Base-by-base conservation (phyloP, 2,329 filamentous ascomycete genomes). In the Claviceps lovelessii region DNA sequence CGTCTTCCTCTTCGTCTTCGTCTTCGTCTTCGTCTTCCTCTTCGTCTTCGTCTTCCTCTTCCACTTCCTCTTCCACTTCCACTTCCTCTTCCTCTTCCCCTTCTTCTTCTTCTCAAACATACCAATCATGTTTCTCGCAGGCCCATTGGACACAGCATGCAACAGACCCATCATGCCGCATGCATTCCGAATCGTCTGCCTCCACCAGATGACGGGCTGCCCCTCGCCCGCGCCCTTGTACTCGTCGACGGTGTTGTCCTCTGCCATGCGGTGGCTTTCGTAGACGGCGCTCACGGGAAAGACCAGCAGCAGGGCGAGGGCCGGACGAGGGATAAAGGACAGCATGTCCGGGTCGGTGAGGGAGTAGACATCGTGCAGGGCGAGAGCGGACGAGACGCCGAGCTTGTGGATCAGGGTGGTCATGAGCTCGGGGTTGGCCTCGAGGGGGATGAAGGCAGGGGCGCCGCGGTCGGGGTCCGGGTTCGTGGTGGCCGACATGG, bases 161-260 rank as follows among this genome's bases (percentile, higher is more conserved):
- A 97, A 68, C 33, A 97, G 71, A 0, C 87, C 93, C 74, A 96
- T 95, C 48, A 95, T 73, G 0, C 91, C 91, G 68, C 91, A 97
- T 0, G 91, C 89, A 67, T 97, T 95, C 57, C 86, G 80, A 63
- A 97, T 96, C 0, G 90, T 97, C 73, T 97, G 91, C 62, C 82
- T 86, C 77, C 90, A 97, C 93, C 91, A 98, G 8, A 95, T 65
- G 0, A 96, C 88, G 5, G 88, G 84, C 65, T 96, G 88, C 0
- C 64, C 65, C 0, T 77, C 71, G 1, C 90, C 90, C 19, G 74
- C 76, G 47, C 85, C 86, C 0, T 68, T 66, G 72, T 95, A 95
- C 44, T 83, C 79, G 2, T 72, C 60, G 46, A 74, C 73, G 28
- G 76, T 67, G 52, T 73, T 73, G 71, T 96, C 90, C 73, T 95